Evolutionary conservation across 768 basidiomycete genomes (phyloP), one percentile per base, ranked within the genome.

Genomic region (Neoboletus subvelutipes): DNA sequence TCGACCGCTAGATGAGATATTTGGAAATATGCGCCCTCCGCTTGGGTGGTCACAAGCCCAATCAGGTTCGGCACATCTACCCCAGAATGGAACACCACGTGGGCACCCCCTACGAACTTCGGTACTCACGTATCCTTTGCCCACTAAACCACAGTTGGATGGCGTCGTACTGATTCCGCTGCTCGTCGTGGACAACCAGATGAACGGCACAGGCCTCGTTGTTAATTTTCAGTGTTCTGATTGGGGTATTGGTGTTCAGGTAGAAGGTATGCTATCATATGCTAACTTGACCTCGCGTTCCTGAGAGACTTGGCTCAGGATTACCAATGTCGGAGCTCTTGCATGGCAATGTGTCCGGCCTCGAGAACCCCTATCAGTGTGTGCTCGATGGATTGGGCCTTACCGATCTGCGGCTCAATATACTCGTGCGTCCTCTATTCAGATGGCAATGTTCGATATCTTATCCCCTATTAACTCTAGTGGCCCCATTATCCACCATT

Each of bases 401-500:
- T 11, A 46, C n/a, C 18, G 41, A 55, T 40, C 24, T 70, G 26
- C 60, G 59, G 10, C 20, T 69, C 29, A 61, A 67, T 36, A 69
- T 69, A 48, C 45, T 68, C 26, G 68, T 69, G 28, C 52, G 68
- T 61, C 17, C 13, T 50, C 15, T 24, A 11, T 36, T 41, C 28
- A 36, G 7, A 41, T 17, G 20, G 7, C 15, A 17, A n/a, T 28
- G 12, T 31, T 17, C 26, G 15, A 34, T 15, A 28, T 48, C 43
- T 56, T 20, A 56, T 60, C 34, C 2, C 41, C 4, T n/a, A 28
- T 49, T 8, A 6, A 55, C 18, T 26, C 28, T 18, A 69, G 68
- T 69, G 68, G 68, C 68, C 68, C 28, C 34, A 67, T 42, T 70
- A 70, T 20, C 59, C 60, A 31, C 58, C 62, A 10, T 70, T 66